phyloP scores from a whole-genome alignment of 805 yeast genomes.

The Tetrapisispora fleetii region DNA sequence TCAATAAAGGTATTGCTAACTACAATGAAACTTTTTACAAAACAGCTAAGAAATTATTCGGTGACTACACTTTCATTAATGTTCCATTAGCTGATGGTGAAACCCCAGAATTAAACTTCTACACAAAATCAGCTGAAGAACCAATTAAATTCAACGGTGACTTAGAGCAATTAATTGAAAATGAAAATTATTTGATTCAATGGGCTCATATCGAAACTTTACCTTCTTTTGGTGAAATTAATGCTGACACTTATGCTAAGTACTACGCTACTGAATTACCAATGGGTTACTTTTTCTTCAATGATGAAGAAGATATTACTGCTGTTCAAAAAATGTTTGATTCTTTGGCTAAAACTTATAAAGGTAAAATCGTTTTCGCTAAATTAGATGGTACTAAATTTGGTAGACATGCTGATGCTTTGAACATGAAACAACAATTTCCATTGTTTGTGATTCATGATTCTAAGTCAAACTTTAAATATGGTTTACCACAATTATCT shows the following conservation, averaged over 20 bases:
- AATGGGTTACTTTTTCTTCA: conserved; percentile 81
- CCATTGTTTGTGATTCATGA: conserved; percentile 84
- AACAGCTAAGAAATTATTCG: conserved; percentile 57
- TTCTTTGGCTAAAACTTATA: conserved; percentile 58
- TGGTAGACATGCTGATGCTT: conserved; percentile 83
- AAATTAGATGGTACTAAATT: conserved; percentile 72
- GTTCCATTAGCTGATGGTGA: conserved; percentile 31
- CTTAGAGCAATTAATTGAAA: conserved; percentile 18
- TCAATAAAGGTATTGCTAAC: conserved; percentile 38
- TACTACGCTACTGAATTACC: conserved; percentile 71
- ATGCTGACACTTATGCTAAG: conserved; percentile 65
- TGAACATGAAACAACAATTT: conserved; percentile 78
- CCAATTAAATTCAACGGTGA: conserved; percentile 28
- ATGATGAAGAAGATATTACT: conserved; percentile 55
- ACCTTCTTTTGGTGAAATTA: conserved; percentile 46
- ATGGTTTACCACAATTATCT: conserved; percentile 54
- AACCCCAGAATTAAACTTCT: conserved; percentile 17
- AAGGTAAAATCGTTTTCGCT: conserved; percentile 80
- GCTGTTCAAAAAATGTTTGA: conserved; percentile 42
- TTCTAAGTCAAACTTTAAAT: conserved; percentile 56
- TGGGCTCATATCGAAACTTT: conserved; percentile 24
- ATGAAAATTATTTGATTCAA: conserved; percentile 42
- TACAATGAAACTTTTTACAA: conserved; percentile 48
- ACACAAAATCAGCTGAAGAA: conserved; percentile 15
- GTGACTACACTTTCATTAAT: conserved; percentile 50